phyloP scores from a whole-genome alignment of 345 rosid species.

The Euphorbia tirucalli region DNA sequence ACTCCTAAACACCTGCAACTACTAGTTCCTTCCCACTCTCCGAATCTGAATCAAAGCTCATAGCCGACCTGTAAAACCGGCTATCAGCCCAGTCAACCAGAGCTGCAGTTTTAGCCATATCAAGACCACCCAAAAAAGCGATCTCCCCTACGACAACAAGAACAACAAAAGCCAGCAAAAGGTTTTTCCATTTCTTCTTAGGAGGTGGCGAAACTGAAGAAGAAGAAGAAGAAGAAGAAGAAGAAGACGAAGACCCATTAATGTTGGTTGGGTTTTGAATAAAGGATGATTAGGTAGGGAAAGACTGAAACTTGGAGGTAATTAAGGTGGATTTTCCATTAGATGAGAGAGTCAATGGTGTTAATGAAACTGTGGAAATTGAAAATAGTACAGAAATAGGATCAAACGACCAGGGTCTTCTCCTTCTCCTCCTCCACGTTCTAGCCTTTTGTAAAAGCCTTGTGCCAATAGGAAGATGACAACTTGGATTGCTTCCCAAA shows the following conservation, averaged over 20 bases:
- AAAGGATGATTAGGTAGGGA: background rate
- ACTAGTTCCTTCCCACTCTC: background rate
- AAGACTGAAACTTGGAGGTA: background rate
- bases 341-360: background rate
- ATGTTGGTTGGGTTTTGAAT: background rate
- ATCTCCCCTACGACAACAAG: conserved; percentile 73
- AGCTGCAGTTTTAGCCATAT: conserved; percentile 57
- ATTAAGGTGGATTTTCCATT: background rate
- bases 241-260: conserved; percentile 37
- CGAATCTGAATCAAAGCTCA: conserved; percentile 11
- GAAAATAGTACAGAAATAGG: background rate
- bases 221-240: too few species aligned
- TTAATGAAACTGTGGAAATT: background rate
- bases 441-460: background rate
- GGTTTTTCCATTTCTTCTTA: conserved; percentile 58
- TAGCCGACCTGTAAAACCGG: conserved; percentile 39
- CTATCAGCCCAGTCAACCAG: conserved; percentile 63
- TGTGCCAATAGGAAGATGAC: background rate
- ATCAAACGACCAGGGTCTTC: background rate
- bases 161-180: conserved; percentile 62
- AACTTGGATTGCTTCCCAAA: background rate
- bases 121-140: conserved; percentile 77
- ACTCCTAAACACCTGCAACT: conserved; percentile 20
- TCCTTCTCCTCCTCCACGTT: background rate
- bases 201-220: conserved; percentile 16